Evolutionary conservation across 371 early-diverging fungal genomes (phyloP).

Genomic region (Apophysomyces variabilis): DNA sequence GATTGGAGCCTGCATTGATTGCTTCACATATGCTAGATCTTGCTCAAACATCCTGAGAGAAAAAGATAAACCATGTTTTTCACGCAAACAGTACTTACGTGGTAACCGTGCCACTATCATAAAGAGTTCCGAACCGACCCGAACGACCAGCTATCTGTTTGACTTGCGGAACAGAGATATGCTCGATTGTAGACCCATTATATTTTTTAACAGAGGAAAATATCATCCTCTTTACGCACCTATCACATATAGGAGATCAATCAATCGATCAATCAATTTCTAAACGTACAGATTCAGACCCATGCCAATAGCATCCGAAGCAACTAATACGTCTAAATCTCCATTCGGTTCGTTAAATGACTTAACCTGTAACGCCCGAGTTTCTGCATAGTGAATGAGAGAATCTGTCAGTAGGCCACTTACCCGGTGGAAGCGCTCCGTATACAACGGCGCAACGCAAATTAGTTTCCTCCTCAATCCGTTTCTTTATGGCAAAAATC

Average conservation of each 20-base stretch:
- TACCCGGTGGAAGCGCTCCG: conserved; percentile 89
- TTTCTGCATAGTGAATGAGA: conserved; percentile 54
- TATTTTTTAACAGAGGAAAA: conserved; percentile 81
- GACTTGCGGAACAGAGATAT: conserved; percentile 75
- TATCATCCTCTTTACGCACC: conserved; percentile 86
- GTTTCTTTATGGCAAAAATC: conserved; percentile 79
- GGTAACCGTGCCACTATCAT: conserved; percentile 68
- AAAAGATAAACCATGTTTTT: conserved; percentile 18
- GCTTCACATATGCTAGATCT: conserved; percentile 38
- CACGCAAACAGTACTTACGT: conserved; percentile 40
- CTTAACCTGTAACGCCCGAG: conserved; percentile 86
- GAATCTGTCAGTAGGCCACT: background rate
- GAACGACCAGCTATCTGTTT: conserved; percentile 97
- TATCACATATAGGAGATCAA: conserved; percentile 21
- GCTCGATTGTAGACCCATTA: conserved; percentile 62
- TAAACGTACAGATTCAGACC: conserved; percentile 85
- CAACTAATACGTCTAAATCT: conserved; percentile 89
- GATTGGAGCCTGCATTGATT: conserved; percentile 38
- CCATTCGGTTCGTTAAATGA: conserved; percentile 88
- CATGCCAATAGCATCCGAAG: conserved; percentile 98
- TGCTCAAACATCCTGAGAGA: conserved; percentile 22
- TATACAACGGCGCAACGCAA: conserved; percentile 92
- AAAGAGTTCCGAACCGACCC: conserved; percentile 82
- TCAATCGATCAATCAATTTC: background rate
- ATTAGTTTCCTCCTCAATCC: conserved; percentile 78